Base-by-base conservation (phyloP, 257 asterid genomes). In the Scutellaria baicalensis region DNA sequence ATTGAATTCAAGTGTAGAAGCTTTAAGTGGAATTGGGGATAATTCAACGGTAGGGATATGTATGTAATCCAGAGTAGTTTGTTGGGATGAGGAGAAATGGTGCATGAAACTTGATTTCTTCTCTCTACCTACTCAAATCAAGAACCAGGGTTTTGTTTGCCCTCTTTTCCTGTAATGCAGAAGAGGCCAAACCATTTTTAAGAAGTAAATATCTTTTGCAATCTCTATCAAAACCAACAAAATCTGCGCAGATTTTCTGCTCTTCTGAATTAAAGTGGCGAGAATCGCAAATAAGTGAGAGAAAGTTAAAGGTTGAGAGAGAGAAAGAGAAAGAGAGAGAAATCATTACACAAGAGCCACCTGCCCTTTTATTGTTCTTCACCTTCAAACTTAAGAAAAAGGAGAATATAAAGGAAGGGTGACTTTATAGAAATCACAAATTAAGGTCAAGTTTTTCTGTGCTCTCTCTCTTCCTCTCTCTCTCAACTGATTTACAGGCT, bases 11-110 rank as follows among this genome's bases (percentile, higher is more conserved):
- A 55, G 70, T 60, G 73, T 62, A 60, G 66, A 73, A 38, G 74
- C 74, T 59, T 23, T 78, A 49, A 71, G 45, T 69, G 48, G 58
- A 58, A 9, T 58, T 35, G 68, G 4, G 36, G 63, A 71, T 66
- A 45, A 74, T 74, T 69, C 80, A 62, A 77, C 78, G 66, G 66
- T 43, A 4, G 61, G 66, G 75, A 75, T 78, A 69, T 70, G 79
- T 33, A 47, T 66, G 80, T 27, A 79, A 82, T 76, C 80, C 51
- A 6, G 48, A 77, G 31, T 12, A 51, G 75, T 72, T 55, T 42
- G 78, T 65, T 66, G 80, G 70, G 82, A 82, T 82, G 73, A 73
- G 11, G 72, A 57, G 82, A 73, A 82, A 61, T 67, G 64, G n/a
- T 58, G 75, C 74, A 71, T 67, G 58, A 64, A 74, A 3, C 70